Conservation (phyloP, 2,329 filamentous ascomycete species). For the Hypoxylon sp. region DNA sequence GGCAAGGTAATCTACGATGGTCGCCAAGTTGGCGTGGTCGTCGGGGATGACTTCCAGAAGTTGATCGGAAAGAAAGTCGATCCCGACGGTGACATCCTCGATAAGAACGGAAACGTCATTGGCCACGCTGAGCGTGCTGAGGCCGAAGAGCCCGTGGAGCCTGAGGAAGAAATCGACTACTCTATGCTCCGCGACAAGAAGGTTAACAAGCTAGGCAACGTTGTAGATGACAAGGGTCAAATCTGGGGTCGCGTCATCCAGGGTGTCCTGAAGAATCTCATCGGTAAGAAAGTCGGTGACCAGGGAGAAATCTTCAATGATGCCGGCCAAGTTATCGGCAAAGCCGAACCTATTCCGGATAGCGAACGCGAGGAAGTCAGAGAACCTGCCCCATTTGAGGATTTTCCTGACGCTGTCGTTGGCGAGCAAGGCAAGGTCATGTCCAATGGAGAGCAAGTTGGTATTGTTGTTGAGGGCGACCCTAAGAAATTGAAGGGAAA, state of each 20-base stretch:
- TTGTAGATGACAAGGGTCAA: conserved; percentile 65
- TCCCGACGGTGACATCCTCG: conserved; percentile 54
- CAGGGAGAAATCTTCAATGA: conserved; percentile 80
- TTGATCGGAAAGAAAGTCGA: conserved; percentile 55
- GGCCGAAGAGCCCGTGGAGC: conserved; percentile 50
- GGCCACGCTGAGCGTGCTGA: conserved; percentile 53
- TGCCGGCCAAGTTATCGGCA: conserved; percentile 74
- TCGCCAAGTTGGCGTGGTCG: conserved; percentile 54
- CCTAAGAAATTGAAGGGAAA: conserved; percentile 73
- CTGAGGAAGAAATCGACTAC: conserved; percentile 59
- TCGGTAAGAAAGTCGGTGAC: conserved; percentile 73
- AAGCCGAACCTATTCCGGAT: conserved; percentile 72
- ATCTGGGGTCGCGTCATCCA: conserved; percentile 72
- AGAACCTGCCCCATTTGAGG: conserved; percentile 67
- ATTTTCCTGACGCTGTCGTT: conserved; percentile 67
- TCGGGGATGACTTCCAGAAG: conserved; percentile 54
- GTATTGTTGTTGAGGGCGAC: conserved; percentile 74
- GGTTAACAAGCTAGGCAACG: conserved; percentile 71
- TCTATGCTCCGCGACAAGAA: conserved; percentile 65
- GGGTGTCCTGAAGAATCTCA: conserved; percentile 72
- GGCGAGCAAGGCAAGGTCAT: conserved; percentile 66
- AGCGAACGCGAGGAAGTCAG: conserved; percentile 63
- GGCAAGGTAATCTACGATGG: conserved; percentile 55
- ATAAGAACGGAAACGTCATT: conserved; percentile 54
- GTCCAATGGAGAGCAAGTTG: conserved; percentile 66